Conservation (phyloP, 208 protist genomes). For the Acanthamoeba lenticulata region DNA sequence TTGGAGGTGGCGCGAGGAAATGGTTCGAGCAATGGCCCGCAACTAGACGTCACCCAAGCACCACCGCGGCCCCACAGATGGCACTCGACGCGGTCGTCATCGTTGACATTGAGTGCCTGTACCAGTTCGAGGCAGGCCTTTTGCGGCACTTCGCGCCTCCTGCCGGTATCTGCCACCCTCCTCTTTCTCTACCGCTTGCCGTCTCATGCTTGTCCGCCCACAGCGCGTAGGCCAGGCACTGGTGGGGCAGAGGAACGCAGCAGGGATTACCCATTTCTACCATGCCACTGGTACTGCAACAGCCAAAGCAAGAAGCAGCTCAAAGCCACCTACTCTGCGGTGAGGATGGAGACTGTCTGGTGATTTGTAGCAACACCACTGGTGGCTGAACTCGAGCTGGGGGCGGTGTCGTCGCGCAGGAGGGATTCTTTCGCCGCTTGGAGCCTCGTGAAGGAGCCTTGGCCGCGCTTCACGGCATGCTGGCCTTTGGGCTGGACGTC, state of each 20-base stretch:
- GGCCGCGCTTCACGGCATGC: background rate
- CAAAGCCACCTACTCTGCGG: background rate
- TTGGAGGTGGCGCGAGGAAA: too few relatives aligned
- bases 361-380: too few relatives aligned
- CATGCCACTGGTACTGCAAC: background rate
- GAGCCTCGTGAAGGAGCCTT: background rate
- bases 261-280: background rate
- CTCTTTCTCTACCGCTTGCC: background rate
- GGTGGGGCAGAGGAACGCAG: background rate
- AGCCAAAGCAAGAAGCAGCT: background rate
- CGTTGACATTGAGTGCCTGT: background rate
- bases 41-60: too few relatives aligned
- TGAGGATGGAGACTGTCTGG: too few relatives aligned
- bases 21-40: too few relatives aligned
- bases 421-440: background rate
- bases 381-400: too few relatives aligned
- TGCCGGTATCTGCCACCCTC: background rate
- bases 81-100: background rate
- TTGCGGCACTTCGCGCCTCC: background rate
- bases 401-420: background rate
- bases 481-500: background rate
- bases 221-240: background rate
- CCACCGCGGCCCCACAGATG: background rate
- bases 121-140: background rate
- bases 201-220: background rate